Percentiles rank a stretch among this genome's conserved stretches.
phyloP scores from a whole-genome alignment of 805 yeast genomes.

The Pichia scutulata region DNA sequence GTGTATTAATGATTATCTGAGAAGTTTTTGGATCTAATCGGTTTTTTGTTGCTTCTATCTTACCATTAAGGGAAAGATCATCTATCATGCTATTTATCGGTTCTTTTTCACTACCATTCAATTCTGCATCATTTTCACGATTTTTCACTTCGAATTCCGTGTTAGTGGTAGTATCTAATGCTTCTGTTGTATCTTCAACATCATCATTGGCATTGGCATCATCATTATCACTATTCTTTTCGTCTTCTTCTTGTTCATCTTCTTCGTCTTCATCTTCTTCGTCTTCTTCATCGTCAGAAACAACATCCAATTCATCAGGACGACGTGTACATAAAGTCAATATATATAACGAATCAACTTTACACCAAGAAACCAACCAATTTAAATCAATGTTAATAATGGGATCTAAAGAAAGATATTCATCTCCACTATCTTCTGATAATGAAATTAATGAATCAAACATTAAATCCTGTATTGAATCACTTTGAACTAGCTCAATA shows the following conservation, averaged over 20 bases:
- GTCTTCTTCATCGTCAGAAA: constrained; percentile 27
- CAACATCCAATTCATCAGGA: constrained; percentile 19
- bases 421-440: constrained; percentile 5
- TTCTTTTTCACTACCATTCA: neutral
- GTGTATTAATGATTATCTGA: constrained; percentile 8
- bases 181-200: constrained; percentile 2
- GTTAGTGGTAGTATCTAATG: neutral
- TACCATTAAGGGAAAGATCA: neutral
- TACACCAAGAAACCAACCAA: constrained; percentile 26
- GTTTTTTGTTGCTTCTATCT: neutral
- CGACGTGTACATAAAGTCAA: constrained; percentile 14
- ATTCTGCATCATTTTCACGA: neutral
- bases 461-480: neutral
- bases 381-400: constrained; percentile 23
- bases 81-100: neutral
- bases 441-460: neutral
- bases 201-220: constrained; percentile 6
- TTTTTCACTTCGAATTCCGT: neutral
- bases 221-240: constrained; percentile 5
- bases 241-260: constrained; percentile 11
- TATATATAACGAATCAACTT: constrained; percentile 16
- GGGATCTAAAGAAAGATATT: constrained; percentile 18
- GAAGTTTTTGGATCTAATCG: neutral
- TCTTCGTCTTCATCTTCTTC: constrained; percentile 18
- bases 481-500: neutral